These are phyloP conservation scores for Schizothecium vesticola DNA, from an alignment of 495 filamentous ascomycete genomes.

Conservation along the genomic window DNA sequence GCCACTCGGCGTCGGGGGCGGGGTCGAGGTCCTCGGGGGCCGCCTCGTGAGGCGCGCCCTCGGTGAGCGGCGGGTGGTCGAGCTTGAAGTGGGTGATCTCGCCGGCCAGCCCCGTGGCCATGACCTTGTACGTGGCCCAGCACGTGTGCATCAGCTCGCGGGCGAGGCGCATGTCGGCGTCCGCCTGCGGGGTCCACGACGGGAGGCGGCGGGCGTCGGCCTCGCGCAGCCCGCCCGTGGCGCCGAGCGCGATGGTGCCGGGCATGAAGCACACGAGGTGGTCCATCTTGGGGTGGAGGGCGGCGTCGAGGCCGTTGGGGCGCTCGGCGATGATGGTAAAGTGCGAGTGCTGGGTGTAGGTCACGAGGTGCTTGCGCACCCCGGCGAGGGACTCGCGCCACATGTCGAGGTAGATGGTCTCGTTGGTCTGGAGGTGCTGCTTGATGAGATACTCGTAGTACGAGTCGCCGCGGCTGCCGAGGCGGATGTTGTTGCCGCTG, in stretches of 20 bases:
- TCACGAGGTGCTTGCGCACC: slow-evolving; percentile 85
- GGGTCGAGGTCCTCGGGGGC: slow-evolving; percentile 42
- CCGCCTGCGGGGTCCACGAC: slow-evolving; percentile 70
- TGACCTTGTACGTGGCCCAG: slow-evolving; percentile 91
- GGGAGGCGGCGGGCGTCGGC: slow-evolving; percentile 64
- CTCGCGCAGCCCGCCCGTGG: slow-evolving; percentile 71
- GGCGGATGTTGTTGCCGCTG: slow-evolving; percentile 74
- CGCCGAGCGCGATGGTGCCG: slow-evolving; percentile 86
- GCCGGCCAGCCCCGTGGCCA: slow-evolving; percentile 79
- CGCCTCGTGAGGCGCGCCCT: slow-evolving; percentile 43
- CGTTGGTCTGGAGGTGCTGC: slow-evolving; percentile 88
- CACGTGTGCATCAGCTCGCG: slow-evolving; percentile 92
- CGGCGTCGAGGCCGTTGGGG: slow-evolving; percentile 61
- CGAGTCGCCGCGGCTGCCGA: slow-evolving; percentile 90
- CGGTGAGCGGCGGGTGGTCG: slow-evolving; percentile 55
- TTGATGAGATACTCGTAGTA: slow-evolving; percentile 99
- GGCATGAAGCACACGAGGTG: slow-evolving; percentile 98
- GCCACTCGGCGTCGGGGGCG: slow-evolving; percentile 55
- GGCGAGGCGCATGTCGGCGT: slow-evolving; percentile 80
- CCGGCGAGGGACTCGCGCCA: slow-evolving; percentile 84
- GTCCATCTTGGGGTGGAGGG: slow-evolving; percentile 87
- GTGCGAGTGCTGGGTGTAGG: slow-evolving; percentile 72
- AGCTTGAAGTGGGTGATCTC: slow-evolving; percentile 90
- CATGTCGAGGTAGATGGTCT: slow-evolving; percentile 80
- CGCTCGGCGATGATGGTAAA: slow-evolving; percentile 86